A percentile compares a stretch with the other conserved stretches of the same genome.
Evolutionary conservation across 73 alveolate genomes (phyloP).

Genomic region (Paramecium bursaria): DNA sequence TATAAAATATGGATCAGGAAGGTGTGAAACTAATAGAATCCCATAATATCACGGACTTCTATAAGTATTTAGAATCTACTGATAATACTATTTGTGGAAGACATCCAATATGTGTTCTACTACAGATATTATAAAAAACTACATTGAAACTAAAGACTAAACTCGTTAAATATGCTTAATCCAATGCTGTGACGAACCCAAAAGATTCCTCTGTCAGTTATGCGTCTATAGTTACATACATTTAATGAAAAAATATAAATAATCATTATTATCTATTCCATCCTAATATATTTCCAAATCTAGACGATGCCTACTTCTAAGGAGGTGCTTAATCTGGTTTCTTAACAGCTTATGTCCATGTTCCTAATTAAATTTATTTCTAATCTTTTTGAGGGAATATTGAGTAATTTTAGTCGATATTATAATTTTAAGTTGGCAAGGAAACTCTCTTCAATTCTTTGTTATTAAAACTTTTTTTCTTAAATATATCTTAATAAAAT

Average conservation of each 20-base stretch:
- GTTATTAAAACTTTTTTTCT: slow-evolving; percentile 14
- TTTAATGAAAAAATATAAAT: too few species aligned
- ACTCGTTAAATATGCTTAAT: slow-evolving; percentile 81
- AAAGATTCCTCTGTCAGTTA: slow-evolving; percentile 87
- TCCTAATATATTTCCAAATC: too few species aligned
- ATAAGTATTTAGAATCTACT: slow-evolving; percentile 78
- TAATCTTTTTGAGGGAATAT: not conserved
- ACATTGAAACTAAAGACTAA: slow-evolving; percentile 69
- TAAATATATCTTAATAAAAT: slow-evolving; percentile 8
- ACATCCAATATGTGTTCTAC: slow-evolving; percentile 86
- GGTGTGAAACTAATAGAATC: slow-evolving; percentile 80
- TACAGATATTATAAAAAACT: slow-evolving; percentile 64
- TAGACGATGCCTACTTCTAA: too few species aligned
- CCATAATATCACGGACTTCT: slow-evolving; percentile 74
- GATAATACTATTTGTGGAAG: slow-evolving; percentile 93
- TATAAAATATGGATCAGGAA: slow-evolving; percentile 80
- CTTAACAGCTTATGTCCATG: not conserved
- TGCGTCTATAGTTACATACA: slow-evolving; percentile 78
- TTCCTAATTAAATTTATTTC: not conserved
- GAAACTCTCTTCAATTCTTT: not conserved
- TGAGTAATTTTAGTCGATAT: not conserved
- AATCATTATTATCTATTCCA: too few species aligned
- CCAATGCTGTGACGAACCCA: slow-evolving; percentile 71
- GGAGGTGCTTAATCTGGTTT: too few species aligned
- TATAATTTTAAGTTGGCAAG: too few species aligned